Evolutionary conservation across 768 basidiomycete species (phyloP).

Genomic region (Amanita subjunquillea): DNA sequence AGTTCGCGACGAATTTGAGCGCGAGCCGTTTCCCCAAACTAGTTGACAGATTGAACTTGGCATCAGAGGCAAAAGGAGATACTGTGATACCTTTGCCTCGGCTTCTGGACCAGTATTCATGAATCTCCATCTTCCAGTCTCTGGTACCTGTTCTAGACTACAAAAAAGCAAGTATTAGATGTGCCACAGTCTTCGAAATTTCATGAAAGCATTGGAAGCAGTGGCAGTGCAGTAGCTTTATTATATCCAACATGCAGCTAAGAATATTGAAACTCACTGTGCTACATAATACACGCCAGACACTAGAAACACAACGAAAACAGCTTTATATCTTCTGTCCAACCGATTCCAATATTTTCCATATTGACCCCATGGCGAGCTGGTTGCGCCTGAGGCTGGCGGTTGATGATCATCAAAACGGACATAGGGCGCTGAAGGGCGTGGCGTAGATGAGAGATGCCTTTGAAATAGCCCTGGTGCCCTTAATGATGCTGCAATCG

Average conservation of each 20-base stretch:
- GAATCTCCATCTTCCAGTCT: slow-evolving; percentile 84
- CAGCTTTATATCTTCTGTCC: not conserved
- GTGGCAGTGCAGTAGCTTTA: too few relatives aligned
- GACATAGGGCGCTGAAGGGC: not conserved
- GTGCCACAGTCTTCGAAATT: not conserved
- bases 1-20: slow-evolving; percentile 43
- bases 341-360: not conserved
- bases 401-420: slow-evolving; percentile 2
- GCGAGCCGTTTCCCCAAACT: slow-evolving; percentile 33
- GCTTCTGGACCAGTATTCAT: slow-evolving; percentile 60
- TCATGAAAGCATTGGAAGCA: too few relatives aligned
- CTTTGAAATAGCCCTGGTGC: not conserved
- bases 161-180: not conserved
- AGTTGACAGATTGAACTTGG: not conserved
- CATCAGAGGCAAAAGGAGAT: not conserved
- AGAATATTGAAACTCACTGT: slow-evolving; percentile 19
- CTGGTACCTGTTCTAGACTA: slow-evolving; percentile 77
- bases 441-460: not conserved
- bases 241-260: too few relatives aligned
- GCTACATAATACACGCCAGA: slow-evolving; percentile 20
- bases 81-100: slow-evolving; percentile 44
- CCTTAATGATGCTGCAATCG: not conserved
- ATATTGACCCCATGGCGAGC: not conserved
- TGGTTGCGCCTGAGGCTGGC: not conserved
- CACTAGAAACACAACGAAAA: slow-evolving; percentile 7